Conservation (phyloP, 768 basidiomycete species). For the Phaffia australis region DNA sequence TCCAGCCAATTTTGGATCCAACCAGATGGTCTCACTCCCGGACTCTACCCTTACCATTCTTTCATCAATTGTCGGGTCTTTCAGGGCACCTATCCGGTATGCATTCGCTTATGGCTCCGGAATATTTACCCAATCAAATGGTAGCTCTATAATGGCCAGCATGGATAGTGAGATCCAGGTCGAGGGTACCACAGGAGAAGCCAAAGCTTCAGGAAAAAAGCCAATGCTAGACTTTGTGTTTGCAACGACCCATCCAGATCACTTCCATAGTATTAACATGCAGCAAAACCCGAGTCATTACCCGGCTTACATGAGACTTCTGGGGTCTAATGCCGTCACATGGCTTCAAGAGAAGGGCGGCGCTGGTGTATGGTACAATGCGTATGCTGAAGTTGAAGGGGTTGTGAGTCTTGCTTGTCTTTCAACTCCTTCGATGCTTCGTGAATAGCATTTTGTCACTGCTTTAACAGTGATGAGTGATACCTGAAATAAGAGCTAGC, state of each 20-base stretch:
- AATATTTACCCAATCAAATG: constrained; percentile 85
- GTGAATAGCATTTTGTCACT: background rate
- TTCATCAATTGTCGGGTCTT: constrained; percentile 53
- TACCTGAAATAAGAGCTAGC: background rate
- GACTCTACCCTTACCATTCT: constrained; percentile 16
- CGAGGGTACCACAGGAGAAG: constrained; percentile 28
- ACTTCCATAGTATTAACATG: constrained; percentile 95
- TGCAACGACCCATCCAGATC: constrained; percentile 80
- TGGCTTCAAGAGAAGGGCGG: constrained; percentile 50
- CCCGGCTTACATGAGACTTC: constrained; percentile 67
- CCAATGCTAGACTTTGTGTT: constrained; percentile 97
- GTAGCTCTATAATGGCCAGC: constrained; percentile 33
- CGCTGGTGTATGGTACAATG: constrained; percentile 94
- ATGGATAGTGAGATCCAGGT: background rate
- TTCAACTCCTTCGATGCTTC: background rate
- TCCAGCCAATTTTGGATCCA: constrained; percentile 14
- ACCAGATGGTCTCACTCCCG: constrained; percentile 18
- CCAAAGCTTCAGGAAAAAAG: constrained; percentile 17
- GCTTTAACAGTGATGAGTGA: background rate
- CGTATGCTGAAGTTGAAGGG: constrained; percentile 70
- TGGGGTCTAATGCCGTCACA: constrained; percentile 75
- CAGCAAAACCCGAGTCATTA: constrained; percentile 84
- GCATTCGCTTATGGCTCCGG: constrained; percentile 97
- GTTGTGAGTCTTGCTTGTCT: constrained; percentile 49
- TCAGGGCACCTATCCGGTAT: constrained; percentile 86